Evolutionary conservation across 768 basidiomycete species (phyloP).

Genomic region (Mycena epipterygia): DNA sequence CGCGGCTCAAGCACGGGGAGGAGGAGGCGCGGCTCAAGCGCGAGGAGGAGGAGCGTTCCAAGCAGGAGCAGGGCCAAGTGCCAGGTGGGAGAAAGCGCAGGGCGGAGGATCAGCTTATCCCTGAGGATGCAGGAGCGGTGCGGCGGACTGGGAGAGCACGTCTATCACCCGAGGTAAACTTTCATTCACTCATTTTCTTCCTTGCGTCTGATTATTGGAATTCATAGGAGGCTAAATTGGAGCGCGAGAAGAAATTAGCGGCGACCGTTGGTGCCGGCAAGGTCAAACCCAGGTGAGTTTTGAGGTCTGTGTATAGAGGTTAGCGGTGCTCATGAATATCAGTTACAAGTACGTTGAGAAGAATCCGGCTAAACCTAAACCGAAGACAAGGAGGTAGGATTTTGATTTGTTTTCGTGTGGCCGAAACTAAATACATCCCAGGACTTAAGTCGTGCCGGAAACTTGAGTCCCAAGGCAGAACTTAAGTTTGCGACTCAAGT

Average conservation of each 20-base stretch:
- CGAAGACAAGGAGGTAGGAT: neutral
- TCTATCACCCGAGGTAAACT: neutral
- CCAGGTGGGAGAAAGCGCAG: neutral
- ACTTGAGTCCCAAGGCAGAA: too few species aligned
- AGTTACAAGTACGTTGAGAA: neutral
- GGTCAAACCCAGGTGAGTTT: neutral
- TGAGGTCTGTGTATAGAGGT: neutral
- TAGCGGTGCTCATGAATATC: neutral
- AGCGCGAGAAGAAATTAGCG: neutral
- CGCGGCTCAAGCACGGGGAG: neutral
- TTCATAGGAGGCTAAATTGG: neutral
- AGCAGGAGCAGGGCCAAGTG: too few species aligned
- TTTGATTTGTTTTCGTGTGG: neutral
- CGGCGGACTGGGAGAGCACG: neutral
- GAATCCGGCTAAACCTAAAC: too few species aligned
- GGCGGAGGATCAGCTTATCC: neutral
- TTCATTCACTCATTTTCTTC: neutral
- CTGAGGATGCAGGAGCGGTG: neutral
- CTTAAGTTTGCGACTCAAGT: neutral
- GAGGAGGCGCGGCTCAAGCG: neutral
- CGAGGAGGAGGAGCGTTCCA: neutral
- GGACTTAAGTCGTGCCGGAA: neutral
- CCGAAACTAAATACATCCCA: neutral
- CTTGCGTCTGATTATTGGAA: neutral
- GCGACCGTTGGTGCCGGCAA: neutral